Base-by-base conservation (phyloP, 148 eudicot genomes). In the Persicaria tinctoria region DNA sequence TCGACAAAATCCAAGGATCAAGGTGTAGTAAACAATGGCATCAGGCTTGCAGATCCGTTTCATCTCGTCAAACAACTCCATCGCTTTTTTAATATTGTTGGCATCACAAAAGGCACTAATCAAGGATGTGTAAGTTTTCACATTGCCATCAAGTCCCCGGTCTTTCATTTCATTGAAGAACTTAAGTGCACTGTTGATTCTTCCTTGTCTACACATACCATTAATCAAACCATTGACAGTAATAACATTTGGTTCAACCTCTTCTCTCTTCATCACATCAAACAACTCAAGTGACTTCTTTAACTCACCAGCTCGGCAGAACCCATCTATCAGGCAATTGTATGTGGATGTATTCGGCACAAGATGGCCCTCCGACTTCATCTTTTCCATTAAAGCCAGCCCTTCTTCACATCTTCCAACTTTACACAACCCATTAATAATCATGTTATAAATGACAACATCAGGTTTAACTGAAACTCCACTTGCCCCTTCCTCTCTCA, bases 351-450 rank as follows among this genome's bases (percentile, higher is more conserved):
- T 76, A 51, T 44, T 89, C 11, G 97, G 97, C 44, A 53, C 68
- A 77, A 87, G 89, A 17, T 74, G 64, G 13, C 80, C 73, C 59
- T 86, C 77, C 46, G 76, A 83, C 23, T 76, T 81, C 97, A 95
- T 92, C 79, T 70, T 83, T 73, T 87, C 83, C 90, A 90, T 83
- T 57, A 95, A 83, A 46, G 51, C 75, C 46, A 87, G 78, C 0
- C 89, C 99, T 79, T 92, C 92, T 64, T 86, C 91, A 62, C 81
- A 77, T 53, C 93, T 86, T 4, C 93, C 97, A 63, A 62, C 83
- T 76, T 92, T 92, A 81, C 97, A 92, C 5, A 92, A 74, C 23
- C 97, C 97, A 72, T 89, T 87, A 87, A 95, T 86, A 49, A 95
- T 64, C 53, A 87, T 92, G 82, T 95, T 95, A 70, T 88, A 87